A percentile compares a stretch with the other conserved stretches of the same genome.
These are phyloP conservation scores for Pharnaceum exiguum DNA, from an alignment of 148 eudicot species.

Conservation along the genomic window DNA sequence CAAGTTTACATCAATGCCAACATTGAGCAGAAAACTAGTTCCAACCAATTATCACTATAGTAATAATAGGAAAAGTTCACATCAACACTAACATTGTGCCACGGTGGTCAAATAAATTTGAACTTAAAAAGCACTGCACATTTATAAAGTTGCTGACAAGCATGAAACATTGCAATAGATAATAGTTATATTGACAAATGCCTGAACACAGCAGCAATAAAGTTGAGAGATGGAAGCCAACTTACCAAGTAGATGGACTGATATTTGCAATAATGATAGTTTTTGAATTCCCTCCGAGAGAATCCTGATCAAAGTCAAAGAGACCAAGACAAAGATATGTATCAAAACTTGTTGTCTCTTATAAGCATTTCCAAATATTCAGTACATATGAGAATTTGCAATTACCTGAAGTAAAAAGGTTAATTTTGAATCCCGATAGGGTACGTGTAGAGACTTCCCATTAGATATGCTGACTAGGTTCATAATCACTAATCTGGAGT, in stretches of 20 bases:
- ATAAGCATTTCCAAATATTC: constrained; percentile 1
- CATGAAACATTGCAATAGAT: background rate
- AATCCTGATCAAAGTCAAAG: constrained; percentile 51
- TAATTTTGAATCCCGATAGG: constrained; percentile 96
- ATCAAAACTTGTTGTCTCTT: too few relatives aligned
- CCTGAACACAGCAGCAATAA: background rate
- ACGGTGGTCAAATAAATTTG: too few relatives aligned
- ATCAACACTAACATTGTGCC: too few relatives aligned
- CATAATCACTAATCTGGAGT: constrained; percentile 90
- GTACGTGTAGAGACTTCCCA: constrained; percentile 92
- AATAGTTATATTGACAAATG: background rate
- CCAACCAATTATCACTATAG: too few relatives aligned
- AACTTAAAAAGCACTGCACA: too few relatives aligned
- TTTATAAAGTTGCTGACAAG: too few relatives aligned
- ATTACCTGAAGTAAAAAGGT: constrained; percentile 96
- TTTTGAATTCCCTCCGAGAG: constrained; percentile 96
- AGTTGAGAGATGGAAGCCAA: constrained; percentile 2
- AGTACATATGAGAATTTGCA: background rate
- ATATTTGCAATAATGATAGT: constrained; percentile 92
- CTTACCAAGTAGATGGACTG: constrained; percentile 89
- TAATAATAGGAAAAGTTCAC: too few relatives aligned
- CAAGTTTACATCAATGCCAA: too few relatives aligned
- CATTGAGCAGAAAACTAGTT: too few relatives aligned
- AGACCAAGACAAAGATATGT: background rate
- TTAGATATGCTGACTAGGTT: constrained; percentile 85